These are phyloP conservation scores for Pichia sp. DNA, from an alignment of 1,139 yeast species.

Conservation along the genomic window DNA sequence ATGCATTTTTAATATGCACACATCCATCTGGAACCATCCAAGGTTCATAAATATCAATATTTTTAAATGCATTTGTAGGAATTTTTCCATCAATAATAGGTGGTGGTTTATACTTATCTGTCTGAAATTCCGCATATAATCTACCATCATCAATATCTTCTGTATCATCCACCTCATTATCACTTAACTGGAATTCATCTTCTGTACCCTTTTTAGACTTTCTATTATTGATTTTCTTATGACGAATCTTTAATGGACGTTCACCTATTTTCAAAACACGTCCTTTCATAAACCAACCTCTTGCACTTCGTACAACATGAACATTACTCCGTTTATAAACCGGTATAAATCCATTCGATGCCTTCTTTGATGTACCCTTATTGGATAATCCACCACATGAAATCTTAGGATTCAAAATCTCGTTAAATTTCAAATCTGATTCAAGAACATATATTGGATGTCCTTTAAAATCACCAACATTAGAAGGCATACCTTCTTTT, in stretches of 20 bases:
- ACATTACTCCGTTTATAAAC: slow-evolving; percentile 70
- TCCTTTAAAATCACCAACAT: slow-evolving; percentile 71
- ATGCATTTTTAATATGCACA: slow-evolving; percentile 48
- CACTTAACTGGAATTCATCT: slow-evolving; percentile 29
- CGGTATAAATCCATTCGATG: slow-evolving; percentile 36
- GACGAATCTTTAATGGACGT: slow-evolving; percentile 48
- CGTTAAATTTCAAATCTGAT: slow-evolving; percentile 63
- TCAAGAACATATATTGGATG: slow-evolving; percentile 88
- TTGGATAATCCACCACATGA: slow-evolving; percentile 68
- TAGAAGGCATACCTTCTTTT: slow-evolving; percentile 84
- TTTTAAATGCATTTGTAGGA: slow-evolving; percentile 73
- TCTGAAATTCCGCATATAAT: slow-evolving; percentile 72
- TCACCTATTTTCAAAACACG: slow-evolving; percentile 66
- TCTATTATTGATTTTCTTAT: slow-evolving; percentile 16
- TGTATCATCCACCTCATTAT: slow-evolving; percentile 35
- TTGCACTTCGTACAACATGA: slow-evolving; percentile 58
- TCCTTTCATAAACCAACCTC: slow-evolving; percentile 84
- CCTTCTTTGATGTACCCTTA: slow-evolving; percentile 30
- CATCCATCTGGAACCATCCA: slow-evolving; percentile 84
- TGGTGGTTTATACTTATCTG: slow-evolving; percentile 64
- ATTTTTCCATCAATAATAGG: slow-evolving; percentile 59
- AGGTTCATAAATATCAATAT: slow-evolving; percentile 69
- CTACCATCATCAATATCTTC: slow-evolving; percentile 46
- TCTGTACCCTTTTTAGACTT: slow-evolving; percentile 20
- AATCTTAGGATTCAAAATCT: slow-evolving; percentile 63